phyloP scores from a whole-genome alignment of 495 filamentous ascomycete species.

The Xylaria nigripes region DNA sequence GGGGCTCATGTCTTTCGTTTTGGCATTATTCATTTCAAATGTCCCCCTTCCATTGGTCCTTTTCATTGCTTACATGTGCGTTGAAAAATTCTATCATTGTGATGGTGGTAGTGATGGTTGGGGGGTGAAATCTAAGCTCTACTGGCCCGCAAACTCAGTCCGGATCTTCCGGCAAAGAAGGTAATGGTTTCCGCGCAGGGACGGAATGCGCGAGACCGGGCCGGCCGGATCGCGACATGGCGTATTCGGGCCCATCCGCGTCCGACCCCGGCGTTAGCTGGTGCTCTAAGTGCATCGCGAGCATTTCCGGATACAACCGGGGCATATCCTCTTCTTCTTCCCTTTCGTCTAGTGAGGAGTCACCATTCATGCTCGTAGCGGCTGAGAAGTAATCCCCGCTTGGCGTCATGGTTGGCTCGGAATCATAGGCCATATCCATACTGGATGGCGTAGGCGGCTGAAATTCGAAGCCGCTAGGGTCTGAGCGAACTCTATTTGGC shows the following conservation, averaged over 20 bases:
- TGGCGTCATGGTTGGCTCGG: constrained; percentile 21
- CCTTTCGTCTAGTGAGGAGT: not conserved
- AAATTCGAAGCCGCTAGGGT: constrained; percentile 11
- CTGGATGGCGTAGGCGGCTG: constrained; percentile 19
- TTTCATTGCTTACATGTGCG: too few species aligned
- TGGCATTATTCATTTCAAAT: too few species aligned
- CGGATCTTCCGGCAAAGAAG: constrained; percentile 41
- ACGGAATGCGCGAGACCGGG: constrained; percentile 16
- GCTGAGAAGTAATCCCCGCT: constrained; percentile 17
- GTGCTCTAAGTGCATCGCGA: constrained; percentile 19
- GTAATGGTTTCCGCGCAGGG: constrained; percentile 38
- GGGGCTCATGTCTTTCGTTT: too few species aligned
- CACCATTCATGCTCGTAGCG: constrained; percentile 3
- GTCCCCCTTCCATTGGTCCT: too few species aligned
- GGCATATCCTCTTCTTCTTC: not conserved
- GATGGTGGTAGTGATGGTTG: not conserved
- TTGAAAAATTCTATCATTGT: too few species aligned
- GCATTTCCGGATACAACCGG: constrained; percentile 8
- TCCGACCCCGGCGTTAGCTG: constrained; percentile 34
- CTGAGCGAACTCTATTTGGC: constrained; percentile 11
- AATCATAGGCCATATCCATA: constrained; percentile 23
- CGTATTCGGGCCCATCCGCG: constrained; percentile 14
- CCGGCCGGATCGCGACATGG: constrained; percentile 14
- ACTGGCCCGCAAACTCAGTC: constrained; percentile 19
- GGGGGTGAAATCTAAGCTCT: not conserved